Conservation (phyloP, 176 grass and related monocot genomes). For the Carex kokanica region DNA sequence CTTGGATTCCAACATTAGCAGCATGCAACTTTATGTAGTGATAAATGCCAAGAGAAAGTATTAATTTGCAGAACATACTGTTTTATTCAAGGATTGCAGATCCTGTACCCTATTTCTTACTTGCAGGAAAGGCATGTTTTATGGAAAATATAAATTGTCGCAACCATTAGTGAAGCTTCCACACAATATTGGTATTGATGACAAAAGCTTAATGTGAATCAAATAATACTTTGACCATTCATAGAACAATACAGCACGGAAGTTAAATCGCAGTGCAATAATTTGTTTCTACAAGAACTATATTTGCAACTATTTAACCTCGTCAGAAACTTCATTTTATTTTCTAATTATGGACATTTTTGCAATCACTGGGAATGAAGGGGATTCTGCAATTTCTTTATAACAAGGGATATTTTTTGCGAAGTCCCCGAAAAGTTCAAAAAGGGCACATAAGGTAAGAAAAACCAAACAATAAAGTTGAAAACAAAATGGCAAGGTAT, state of each 20-base stretch:
- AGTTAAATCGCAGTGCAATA: constrained; percentile 7
- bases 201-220: background rate
- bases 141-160: background rate
- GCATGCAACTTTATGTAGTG: constrained; percentile 70
- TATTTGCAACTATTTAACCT: constrained; percentile 6
- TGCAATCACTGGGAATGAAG: background rate
- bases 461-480: background rate
- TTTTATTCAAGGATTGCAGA: background rate
- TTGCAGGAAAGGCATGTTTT: constrained; percentile 8
- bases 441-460: background rate
- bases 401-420: background rate
- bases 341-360: background rate
- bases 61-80: constrained; percentile 18
- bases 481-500: background rate
- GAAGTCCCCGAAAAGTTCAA: background rate
- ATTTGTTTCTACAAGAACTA: background rate
- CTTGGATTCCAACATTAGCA: constrained; percentile 82
- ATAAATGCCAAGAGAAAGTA: constrained; percentile 35
- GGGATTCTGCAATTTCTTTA: background rate
- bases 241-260: background rate
- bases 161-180: background rate
- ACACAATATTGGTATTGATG: background rate
- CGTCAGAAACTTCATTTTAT: background rate
- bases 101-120: background rate
- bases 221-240: background rate